phyloP scores from a whole-genome alignment of 1,284 basidiomycete species.

The Kalmanozyma brasiliensis region DNA sequence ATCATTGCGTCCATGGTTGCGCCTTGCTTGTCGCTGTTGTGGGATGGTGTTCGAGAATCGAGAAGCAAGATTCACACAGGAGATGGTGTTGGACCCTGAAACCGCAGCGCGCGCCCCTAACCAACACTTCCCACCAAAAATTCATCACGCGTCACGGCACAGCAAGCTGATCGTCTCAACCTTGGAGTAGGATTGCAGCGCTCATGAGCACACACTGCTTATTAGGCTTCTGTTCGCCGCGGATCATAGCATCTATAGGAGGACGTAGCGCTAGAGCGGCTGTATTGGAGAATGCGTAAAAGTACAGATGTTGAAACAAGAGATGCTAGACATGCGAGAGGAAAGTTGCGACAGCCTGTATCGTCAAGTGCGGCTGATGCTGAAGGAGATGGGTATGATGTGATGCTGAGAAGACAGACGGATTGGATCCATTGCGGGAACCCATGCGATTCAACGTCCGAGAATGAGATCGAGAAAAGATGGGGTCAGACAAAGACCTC shows the following conservation, averaged over 20 bases:
- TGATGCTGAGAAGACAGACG: constrained; percentile 2
- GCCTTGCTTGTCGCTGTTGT: not conserved
- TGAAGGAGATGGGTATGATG: constrained; percentile 11
- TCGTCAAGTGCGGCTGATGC: too few species aligned
- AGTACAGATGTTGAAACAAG: constrained; percentile 28
- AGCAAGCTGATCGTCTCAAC: too few species aligned
- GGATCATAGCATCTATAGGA: too few species aligned
- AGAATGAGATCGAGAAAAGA: too few species aligned
- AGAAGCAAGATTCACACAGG: too few species aligned
- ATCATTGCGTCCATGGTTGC: constrained; percentile 3
- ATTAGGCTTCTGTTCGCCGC: too few species aligned
- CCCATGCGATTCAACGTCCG: too few species aligned
- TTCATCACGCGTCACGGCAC: constrained; percentile 18
- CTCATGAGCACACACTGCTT: too few species aligned
- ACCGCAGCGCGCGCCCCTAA: too few species aligned
- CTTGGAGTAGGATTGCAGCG: too few species aligned
- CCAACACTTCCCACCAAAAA: not conserved
- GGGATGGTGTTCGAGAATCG: not conserved
- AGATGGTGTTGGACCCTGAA: not conserved
- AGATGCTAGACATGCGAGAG: constrained; percentile 3
- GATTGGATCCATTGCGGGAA: too few species aligned
- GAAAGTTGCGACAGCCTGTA: not conserved
- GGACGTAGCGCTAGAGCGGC: not conserved
- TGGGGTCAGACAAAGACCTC: constrained; percentile 20
- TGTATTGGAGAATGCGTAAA: constrained; percentile 18